Evolutionary conservation across 2,329 filamentous ascomycete genomes (phyloP), one percentile per base, ranked within the genome.

Genomic region (Paramyrothecium sp.): DNA sequence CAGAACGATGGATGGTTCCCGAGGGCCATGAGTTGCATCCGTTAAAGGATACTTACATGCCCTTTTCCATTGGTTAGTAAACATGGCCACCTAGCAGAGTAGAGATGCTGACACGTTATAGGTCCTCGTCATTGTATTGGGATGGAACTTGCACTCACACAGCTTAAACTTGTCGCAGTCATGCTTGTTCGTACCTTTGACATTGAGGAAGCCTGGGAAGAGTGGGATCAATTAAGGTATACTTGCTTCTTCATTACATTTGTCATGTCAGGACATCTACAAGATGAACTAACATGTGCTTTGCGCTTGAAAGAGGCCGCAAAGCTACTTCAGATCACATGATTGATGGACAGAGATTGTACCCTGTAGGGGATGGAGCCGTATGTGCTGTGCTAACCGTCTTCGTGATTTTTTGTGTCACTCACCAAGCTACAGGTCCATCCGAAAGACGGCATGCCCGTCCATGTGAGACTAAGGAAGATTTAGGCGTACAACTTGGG

Each of bases 71-170:
- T 16, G 33, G 33, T 38, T 8, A 8, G 33, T 16, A 10, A 38
- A 38, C 10, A 8, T 38, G 33, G 63, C 61, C 17, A 60, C 55
- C 3, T 58, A 65, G 12, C 53, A 58, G 4, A 49, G 56, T 12
- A 55, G 63, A 13, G 75, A 77, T 55, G 81, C 81, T 0, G 86
- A 76, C 75, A 71, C 80, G 7, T 75, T 81, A 0, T 87, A 20
- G 83, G 83, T 0, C 78, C 78, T 3, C 67, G 84, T 11, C 81
- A 79, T 48, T 87, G 84, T 59, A 78, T 87, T 34, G 84, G 83
- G 0, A 79, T 85, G 67, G 51, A 82, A 59, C 70, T 87, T 49
- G 84, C 80, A 3, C 75, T 82, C 67, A 73, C 81, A 12, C 62
- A 64, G 38, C 53, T 64, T 11, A 64, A 61, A 22, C 12, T 64